Evolutionary conservation across 1,139 yeast species (phyloP).

Genomic region (Kodamaea sp.): DNA sequence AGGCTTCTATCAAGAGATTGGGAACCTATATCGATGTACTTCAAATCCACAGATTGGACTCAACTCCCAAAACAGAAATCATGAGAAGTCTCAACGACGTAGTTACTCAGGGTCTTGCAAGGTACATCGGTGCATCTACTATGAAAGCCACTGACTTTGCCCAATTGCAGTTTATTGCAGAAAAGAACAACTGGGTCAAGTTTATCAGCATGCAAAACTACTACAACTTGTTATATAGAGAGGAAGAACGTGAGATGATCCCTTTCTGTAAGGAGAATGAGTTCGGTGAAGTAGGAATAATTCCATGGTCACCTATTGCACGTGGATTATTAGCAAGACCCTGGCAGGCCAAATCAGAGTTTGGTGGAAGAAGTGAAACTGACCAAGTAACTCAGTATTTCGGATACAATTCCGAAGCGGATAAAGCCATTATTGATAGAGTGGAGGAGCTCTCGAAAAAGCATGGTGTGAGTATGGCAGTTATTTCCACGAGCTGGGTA

Average conservation of each 20-base stretch:
- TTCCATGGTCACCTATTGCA: constrained; percentile 56
- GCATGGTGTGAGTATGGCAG: constrained; percentile 50
- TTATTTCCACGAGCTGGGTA: constrained; percentile 56
- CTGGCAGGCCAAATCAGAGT: constrained; percentile 15
- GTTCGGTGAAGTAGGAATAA: constrained; percentile 44
- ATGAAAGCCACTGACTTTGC: constrained; percentile 19
- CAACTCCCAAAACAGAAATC: constrained; percentile 16
- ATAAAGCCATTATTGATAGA: constrained; percentile 46
- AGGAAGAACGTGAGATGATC: constrained; percentile 62
- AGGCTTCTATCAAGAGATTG: constrained; percentile 17
- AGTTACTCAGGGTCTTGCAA: constrained; percentile 15
- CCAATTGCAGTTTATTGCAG: constrained; percentile 18
- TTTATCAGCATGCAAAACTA: constrained; percentile 61
- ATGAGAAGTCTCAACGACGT: constrained; percentile 20
- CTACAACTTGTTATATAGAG: constrained; percentile 56
- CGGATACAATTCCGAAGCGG: constrained; percentile 15
- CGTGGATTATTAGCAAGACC: constrained; percentile 50
- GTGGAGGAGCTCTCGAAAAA: constrained; percentile 55
- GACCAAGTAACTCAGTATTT: constrained; percentile 14
- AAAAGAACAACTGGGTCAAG: constrained; percentile 31
- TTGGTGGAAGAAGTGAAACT: constrained; percentile 19
- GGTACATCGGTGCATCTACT: constrained; percentile 21
- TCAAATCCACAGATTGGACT: constrained; percentile 20
- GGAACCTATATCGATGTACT: constrained; percentile 21
- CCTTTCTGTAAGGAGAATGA: constrained; percentile 46